Conservation (phyloP, 2,329 filamentous ascomycete species). For the Colletotrichum plurivorum region DNA sequence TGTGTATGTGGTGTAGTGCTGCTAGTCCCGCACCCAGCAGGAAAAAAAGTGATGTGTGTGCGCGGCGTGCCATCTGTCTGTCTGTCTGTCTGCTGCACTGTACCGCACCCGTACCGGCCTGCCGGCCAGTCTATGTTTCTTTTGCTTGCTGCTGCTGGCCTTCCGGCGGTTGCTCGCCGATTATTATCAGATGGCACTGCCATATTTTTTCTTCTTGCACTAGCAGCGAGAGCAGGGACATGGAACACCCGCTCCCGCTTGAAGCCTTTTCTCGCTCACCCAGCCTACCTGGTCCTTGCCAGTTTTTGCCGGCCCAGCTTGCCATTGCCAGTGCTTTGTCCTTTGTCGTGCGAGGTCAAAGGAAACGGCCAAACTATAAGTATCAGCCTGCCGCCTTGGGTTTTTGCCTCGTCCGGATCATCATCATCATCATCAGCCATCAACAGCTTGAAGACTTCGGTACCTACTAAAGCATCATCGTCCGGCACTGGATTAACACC, state of each 20-base stretch:
- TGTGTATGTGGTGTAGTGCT: neutral
- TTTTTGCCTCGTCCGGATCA: conserved; percentile 29
- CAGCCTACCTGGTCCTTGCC: conserved; percentile 37
- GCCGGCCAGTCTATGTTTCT: conserved; percentile 28
- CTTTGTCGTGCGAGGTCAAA: conserved; percentile 29
- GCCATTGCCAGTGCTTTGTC: conserved; percentile 32
- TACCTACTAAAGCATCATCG: conserved; percentile 2
- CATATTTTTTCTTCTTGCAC: conserved; percentile 40
- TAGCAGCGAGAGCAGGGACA: conserved; percentile 36
- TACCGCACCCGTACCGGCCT: conserved; percentile 36
- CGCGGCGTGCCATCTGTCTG: neutral
- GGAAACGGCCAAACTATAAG: conserved; percentile 38
- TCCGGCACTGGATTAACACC: neutral
- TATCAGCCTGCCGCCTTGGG: conserved; percentile 32
- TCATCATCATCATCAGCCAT: conserved; percentile 22
- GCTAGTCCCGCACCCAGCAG: conserved; percentile 27
- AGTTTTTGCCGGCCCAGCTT: conserved; percentile 10
- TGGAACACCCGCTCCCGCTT: conserved; percentile 36
- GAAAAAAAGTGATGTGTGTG: conserved; percentile 20
- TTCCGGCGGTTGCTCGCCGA: conserved; percentile 38
- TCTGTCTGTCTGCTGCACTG: conserved; percentile 22
- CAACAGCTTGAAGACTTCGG: conserved; percentile 8
- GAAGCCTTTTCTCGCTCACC: conserved; percentile 29
- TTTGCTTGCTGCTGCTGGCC: conserved; percentile 37
- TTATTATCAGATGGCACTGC: conserved; percentile 39